Evolutionary conservation across 73 alveolate genomes (phyloP).

Genomic region (Tetrahymena thermophila): DNA sequence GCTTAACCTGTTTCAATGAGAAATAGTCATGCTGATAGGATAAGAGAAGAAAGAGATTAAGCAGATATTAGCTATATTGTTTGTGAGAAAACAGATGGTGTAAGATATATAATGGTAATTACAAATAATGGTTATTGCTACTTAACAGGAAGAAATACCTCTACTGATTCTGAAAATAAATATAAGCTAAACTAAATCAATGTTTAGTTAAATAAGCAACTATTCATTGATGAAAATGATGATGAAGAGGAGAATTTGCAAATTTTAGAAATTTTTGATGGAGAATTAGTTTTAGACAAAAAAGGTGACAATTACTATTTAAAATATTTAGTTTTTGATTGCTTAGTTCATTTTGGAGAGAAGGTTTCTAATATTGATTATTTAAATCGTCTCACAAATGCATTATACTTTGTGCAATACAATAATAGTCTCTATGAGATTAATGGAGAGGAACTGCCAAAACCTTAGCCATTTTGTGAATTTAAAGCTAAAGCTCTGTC

Average conservation of each 20-base stretch:
- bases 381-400: slow-evolving; percentile 8
- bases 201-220: not conserved
- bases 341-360: slow-evolving; percentile 11
- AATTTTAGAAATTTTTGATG: slow-evolving; percentile 15
- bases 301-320: not conserved
- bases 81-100: slow-evolving; percentile 40
- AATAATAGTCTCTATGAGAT: not conserved
- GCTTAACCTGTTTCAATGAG: slow-evolving; percentile 31
- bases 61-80: not conserved
- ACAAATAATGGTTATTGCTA: slow-evolving; percentile 9
- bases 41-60: not conserved
- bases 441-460: not conserved
- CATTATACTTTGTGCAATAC: not conserved
- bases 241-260: not conserved
- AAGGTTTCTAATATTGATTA: not conserved
- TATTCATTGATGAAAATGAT: not conserved
- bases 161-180: not conserved
- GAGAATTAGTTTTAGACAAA: slow-evolving; percentile 8
- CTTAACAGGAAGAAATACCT: slow-evolving; percentile 14
- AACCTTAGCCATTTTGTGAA: not conserved
- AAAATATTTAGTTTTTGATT: slow-evolving; percentile 18
- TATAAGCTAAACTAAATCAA: not conserved
- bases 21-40: not conserved
- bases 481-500: not conserved
- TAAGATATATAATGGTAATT: slow-evolving; percentile 5